Evolutionary conservation across 805 yeast species (phyloP).

Genomic region (Cyberlindnera xylosilytica): DNA sequence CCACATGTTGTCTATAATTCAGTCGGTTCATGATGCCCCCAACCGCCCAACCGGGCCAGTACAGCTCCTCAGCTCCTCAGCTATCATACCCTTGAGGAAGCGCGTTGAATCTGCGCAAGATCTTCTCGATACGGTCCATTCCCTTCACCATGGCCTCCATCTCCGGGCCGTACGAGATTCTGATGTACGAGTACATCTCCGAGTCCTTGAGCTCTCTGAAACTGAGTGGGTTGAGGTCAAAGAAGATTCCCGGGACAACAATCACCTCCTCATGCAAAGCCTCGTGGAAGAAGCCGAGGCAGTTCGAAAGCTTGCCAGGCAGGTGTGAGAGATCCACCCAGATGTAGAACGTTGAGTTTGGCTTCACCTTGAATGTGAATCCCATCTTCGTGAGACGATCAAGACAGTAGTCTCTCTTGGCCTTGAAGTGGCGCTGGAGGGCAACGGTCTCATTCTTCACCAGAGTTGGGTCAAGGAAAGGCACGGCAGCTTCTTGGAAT

Average conservation of each 20-base stretch:
- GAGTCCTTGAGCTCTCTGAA: constrained; percentile 48
- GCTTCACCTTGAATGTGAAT: constrained; percentile 45
- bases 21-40: too few species aligned
- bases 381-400: constrained; percentile 50
- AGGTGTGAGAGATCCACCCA: constrained; percentile 56
- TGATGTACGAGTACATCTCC: constrained; percentile 55
- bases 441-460: constrained; percentile 55
- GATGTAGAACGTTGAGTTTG: constrained; percentile 56
- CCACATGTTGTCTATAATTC: too few species aligned
- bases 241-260: constrained; percentile 61
- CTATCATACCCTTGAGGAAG: constrained; percentile 35
- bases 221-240: constrained; percentile 53
- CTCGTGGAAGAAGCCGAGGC: constrained; percentile 62
- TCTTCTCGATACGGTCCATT: constrained; percentile 58
- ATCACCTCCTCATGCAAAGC: constrained; percentile 57
- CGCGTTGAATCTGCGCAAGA: constrained; percentile 41
- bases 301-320: constrained; percentile 53
- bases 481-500: constrained; percentile 57
- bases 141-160: constrained; percentile 46
- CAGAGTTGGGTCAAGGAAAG: constrained; percentile 47
- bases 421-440: constrained; percentile 51
- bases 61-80: too few species aligned
- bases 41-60: too few species aligned
- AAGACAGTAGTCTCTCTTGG: constrained; percentile 55
- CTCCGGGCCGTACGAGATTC: constrained; percentile 62